Evolutionary conservation across 1,284 basidiomycete species (phyloP).

Genomic region (Boletus sp.): DNA sequence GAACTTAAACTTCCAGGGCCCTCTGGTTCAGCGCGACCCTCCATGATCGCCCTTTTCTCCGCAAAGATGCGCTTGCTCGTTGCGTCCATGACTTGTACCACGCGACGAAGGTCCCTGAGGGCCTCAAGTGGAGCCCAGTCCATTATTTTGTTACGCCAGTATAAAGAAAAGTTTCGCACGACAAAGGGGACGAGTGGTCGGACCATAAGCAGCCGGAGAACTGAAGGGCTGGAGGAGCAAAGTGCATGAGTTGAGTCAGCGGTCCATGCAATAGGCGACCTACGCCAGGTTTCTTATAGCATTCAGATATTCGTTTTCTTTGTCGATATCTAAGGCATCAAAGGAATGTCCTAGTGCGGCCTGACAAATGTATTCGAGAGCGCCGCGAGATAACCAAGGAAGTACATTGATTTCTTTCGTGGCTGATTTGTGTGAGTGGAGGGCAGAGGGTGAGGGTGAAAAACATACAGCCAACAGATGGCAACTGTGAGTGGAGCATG

Average conservation of each 20-base stretch:
- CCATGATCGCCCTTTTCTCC: conserved; percentile 33
- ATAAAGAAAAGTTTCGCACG: conserved; percentile 39
- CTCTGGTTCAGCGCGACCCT: conserved; percentile 21
- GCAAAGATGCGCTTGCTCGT: conserved; percentile 41
- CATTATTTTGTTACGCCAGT: conserved; percentile 43
- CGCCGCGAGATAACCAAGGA: conserved; percentile 48
- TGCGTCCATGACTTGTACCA: conserved; percentile 46
- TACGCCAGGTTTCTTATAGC: conserved; percentile 49
- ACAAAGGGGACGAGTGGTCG: conserved; percentile 48
- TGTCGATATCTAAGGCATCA: conserved; percentile 42
- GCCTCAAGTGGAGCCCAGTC: conserved; percentile 41
- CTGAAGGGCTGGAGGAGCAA: conserved; percentile 37
- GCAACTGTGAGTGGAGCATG: conserved; percentile 13
- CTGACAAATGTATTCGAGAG: conserved; percentile 49
- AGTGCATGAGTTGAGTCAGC: neutral
- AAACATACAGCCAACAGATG: conserved; percentile 27
- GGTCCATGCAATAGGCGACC: conserved; percentile 13
- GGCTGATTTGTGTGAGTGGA: conserved; percentile 11
- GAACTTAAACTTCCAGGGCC: conserved; percentile 12
- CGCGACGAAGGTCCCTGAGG: conserved; percentile 43
- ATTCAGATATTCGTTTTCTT: conserved; percentile 44
- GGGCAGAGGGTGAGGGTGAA: neutral
- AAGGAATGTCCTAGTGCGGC: conserved; percentile 51
- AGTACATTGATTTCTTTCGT: conserved; percentile 41
- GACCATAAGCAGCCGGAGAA: conserved; percentile 43